Conservation (phyloP, 2,329 filamentous ascomycete genomes). For the Colletotrichum scovillei region DNA sequence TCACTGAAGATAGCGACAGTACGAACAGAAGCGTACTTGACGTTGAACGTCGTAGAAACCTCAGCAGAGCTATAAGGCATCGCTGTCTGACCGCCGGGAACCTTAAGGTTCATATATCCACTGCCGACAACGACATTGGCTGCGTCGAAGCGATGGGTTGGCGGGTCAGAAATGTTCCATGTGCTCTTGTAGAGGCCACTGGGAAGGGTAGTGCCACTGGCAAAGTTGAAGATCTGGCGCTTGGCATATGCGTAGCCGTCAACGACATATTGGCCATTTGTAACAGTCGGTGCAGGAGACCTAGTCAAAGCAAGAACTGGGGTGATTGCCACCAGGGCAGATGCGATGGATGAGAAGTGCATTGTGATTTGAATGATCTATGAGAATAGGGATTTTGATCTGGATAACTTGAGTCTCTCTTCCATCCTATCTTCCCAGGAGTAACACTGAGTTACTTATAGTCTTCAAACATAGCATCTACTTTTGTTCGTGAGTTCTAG, state of each 20-base stretch:
- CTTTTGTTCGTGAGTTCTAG: no score
- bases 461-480: background rate
- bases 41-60: slow-evolving; percentile 42
- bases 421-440: no score
- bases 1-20: slow-evolving; percentile 44
- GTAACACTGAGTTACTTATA: background rate
- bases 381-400: background rate
- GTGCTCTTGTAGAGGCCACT: slow-evolving; percentile 39
- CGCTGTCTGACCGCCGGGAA: slow-evolving; percentile 40
- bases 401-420: background rate
- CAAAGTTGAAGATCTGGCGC: slow-evolving; percentile 39
- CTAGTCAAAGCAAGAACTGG: slow-evolving; percentile 2
- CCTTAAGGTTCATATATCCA: slow-evolving; percentile 44
- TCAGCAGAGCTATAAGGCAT: slow-evolving; percentile 42
- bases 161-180: slow-evolving; percentile 32
- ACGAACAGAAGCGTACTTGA: slow-evolving; percentile 44
- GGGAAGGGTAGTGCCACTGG: slow-evolving; percentile 37
- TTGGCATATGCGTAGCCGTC: slow-evolving; percentile 39
- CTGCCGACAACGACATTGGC: slow-evolving; percentile 39
- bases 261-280: slow-evolving; percentile 40
- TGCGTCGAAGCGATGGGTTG: slow-evolving; percentile 22
- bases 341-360: background rate
- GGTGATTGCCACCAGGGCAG: background rate
- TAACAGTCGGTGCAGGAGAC: slow-evolving; percentile 9
- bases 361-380: background rate